Evolutionary conservation across 495 filamentous ascomycete species (phyloP), one percentile per base, ranked within the genome.

Genomic region (Penicillium bovifimosum): DNA sequence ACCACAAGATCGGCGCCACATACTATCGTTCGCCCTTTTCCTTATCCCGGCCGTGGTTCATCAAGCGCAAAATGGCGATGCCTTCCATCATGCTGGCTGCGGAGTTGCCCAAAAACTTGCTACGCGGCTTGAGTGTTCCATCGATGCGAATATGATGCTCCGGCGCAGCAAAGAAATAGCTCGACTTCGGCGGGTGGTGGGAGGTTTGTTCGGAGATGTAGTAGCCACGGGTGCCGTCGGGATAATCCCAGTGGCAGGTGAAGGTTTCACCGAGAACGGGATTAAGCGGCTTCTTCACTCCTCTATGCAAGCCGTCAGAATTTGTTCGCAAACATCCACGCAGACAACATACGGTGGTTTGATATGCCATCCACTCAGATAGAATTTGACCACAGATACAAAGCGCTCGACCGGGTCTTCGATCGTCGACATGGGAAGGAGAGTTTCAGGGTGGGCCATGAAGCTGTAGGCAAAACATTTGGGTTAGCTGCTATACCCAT

Each of bases 21-120:
- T 74, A 96, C 90, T 95, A 99, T 85, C 83, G 76, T 67, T 99
- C 93, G 55, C 82, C 85, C 55, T 68, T 77, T 38, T 77, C 70
- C 29, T 76, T 76, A 56, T 84, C 67, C 50, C 80, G 67, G 33
- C 87, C 85, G 45, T 85, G 77, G 63, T 96, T 96, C 67, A 91
- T 61, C 35, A 99, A 73, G 17, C 87, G 81, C 69, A 99, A 70
- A 40, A 96, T 86, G 10, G 91, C 95, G 40, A 91, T 87, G 2
- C 91, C 92, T 60, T 96, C 95, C 95, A 97, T 99, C 76, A 99
- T 76, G 69, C 93, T 97, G 18, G 93, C 93, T 5, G 95, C 93
- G 0, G 95, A 97, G 70, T 97, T 99, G 20, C 93, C 93, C 28
- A 98, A 70, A 66, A 99, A 99, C 61, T 85, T 93, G 71, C 91